A percentile compares a stretch with the other conserved stretches of the same genome.
phyloP scores from a whole-genome alignment of 257 asterid species.

The Penstemon newberryi region DNA sequence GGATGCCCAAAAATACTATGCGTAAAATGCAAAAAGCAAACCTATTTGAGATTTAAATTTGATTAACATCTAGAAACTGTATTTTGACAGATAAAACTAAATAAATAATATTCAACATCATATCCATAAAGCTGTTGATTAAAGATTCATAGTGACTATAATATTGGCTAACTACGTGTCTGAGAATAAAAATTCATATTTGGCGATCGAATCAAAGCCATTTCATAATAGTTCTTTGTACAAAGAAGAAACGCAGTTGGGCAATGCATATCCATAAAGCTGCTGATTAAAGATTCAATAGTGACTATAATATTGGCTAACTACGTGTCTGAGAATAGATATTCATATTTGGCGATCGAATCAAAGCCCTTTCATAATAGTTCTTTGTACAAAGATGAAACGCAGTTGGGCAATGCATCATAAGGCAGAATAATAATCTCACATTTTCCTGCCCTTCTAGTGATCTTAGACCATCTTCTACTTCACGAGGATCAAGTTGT shows the following conservation, averaged over 20 bases:
- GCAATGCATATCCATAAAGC: neutral
- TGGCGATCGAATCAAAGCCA: neutral
- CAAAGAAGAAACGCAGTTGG: too few species aligned
- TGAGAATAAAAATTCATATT: neutral
- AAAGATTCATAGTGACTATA: neutral
- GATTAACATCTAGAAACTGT: too few species aligned
- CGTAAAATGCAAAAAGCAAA: neutral
- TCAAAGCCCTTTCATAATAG: neutral
- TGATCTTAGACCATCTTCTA: conserved; percentile 37
- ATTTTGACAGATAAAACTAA: neutral
- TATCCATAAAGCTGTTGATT: neutral
- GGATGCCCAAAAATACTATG: neutral
- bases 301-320: neutral
- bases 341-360: neutral
- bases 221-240: too few species aligned
- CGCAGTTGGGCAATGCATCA: conserved; percentile 21
- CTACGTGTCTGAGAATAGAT: neutral
- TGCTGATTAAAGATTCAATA: conserved; percentile 1
- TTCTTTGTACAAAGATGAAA: neutral
- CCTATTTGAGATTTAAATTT: neutral
- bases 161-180: neutral
- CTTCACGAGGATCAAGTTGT: conserved; percentile 35
- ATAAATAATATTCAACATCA: neutral
- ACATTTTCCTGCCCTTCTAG: conserved; percentile 54
- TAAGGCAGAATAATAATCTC: conserved; percentile 36